Percentiles rank a stretch among this genome's conserved stretches.
These are phyloP conservation scores for Russula sp. DNA, from an alignment of 768 basidiomycete genomes.

Conservation along the genomic window DNA sequence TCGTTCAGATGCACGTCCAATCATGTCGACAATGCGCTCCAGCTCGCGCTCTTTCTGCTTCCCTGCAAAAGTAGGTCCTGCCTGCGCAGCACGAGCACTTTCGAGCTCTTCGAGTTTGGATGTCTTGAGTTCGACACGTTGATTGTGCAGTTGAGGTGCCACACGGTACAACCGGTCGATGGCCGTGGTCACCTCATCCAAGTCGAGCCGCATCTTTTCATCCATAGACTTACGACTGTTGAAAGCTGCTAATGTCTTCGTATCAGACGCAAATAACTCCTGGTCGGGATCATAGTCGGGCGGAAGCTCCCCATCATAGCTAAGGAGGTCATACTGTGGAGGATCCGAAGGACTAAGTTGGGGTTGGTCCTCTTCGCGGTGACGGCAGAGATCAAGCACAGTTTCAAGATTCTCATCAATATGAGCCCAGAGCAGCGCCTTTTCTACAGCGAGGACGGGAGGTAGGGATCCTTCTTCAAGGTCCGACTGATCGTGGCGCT, in stretches of 20 bases:
- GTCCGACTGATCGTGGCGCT: constrained; percentile 13
- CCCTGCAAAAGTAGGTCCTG: constrained; percentile 29
- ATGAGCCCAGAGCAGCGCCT: constrained; percentile 19
- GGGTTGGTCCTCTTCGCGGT: constrained; percentile 15
- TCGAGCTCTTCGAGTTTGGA: constrained; percentile 69
- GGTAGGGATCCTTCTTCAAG: background rate
- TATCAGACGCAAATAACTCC: background rate
- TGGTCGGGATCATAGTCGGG: constrained; percentile 28
- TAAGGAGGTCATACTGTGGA: constrained; percentile 24
- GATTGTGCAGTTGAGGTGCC: constrained; percentile 84
- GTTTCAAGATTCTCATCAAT: constrained; percentile 20
- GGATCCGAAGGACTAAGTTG: constrained; percentile 2
- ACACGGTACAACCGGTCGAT: constrained; percentile 84
- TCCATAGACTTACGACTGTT: constrained; percentile 27
- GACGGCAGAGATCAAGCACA: constrained; percentile 18
- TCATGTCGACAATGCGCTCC: constrained; percentile 61
- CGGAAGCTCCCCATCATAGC: constrained; percentile 29
- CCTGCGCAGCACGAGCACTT: constrained; percentile 47
- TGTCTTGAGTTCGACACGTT: constrained; percentile 83
- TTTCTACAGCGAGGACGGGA: constrained; percentile 21
- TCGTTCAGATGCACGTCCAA: constrained; percentile 64
- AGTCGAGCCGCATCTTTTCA: constrained; percentile 82
- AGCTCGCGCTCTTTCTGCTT: constrained; percentile 53
- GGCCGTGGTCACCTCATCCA: constrained; percentile 78
- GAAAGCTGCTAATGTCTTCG: constrained; percentile 15